A percentile compares a stretch with the other conserved stretches of the same genome.
phyloP scores from a whole-genome alignment of 768 basidiomycete genomes.

The Boletus fagicola region DNA sequence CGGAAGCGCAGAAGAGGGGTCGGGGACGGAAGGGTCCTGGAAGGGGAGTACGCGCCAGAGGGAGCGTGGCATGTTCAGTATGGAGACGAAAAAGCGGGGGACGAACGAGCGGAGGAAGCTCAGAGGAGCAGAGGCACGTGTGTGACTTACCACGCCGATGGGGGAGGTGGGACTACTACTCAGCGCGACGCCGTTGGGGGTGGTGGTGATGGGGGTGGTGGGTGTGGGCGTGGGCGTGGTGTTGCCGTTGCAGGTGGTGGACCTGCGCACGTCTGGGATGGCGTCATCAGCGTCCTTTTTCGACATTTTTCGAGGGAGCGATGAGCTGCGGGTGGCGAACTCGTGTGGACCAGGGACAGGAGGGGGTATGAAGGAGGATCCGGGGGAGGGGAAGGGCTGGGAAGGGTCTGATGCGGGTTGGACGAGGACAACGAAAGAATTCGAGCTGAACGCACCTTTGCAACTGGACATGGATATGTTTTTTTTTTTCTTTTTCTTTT shows the following conservation, averaged over 20 bases:
- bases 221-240: neutral
- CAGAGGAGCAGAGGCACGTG: slow-evolving; percentile 19
- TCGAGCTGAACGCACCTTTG: slow-evolving; percentile 5
- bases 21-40: slow-evolving; percentile 38
- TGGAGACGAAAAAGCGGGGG: slow-evolving; percentile 25
- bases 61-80: slow-evolving; percentile 32
- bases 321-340: slow-evolving; percentile 46
- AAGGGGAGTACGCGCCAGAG: slow-evolving; percentile 26
- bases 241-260: neutral
- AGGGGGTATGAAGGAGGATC: slow-evolving; percentile 66
- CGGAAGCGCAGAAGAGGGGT: slow-evolving; percentile 29
- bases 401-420: slow-evolving; percentile 35
- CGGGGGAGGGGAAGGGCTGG: slow-evolving; percentile 59
- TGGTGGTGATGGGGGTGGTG: neutral
- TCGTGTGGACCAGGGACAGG: slow-evolving; percentile 67
- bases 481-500: neutral
- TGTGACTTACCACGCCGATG: slow-evolving; percentile 31
- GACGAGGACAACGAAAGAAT: neutral
- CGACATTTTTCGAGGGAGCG: slow-evolving; percentile 29
- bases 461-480: neutral
- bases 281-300: slow-evolving; percentile 22
- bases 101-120: slow-evolving; percentile 27
- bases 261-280: neutral
- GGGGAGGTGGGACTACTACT: neutral
- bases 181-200: slow-evolving; percentile 2